Evolutionary conservation across 2,329 filamentous ascomycete genomes (phyloP), one percentile per base, ranked within the genome.

Genomic region (Endoconidiophora polonica): DNA sequence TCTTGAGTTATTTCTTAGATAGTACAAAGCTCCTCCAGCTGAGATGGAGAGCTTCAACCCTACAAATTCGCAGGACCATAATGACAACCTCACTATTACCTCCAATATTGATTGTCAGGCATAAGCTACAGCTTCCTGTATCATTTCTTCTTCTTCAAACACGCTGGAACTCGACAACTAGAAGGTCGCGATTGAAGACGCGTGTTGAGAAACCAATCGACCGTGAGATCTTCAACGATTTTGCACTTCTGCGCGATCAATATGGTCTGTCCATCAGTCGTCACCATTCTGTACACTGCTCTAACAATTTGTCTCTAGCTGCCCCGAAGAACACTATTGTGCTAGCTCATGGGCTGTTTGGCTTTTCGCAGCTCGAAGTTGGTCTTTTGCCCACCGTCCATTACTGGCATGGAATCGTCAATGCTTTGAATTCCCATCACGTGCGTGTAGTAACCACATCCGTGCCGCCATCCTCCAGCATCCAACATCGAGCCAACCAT

Each of bases 351-450:
- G 78, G 78, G 50, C 67, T 82, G 45, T 65, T 81, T 47, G 78
- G 78, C 57, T 82, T 81, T 59, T 68, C 74, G 37, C 71, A 79
- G 58, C 65, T 81, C 20, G 66, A 63, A 36, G 59, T 78, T 14
- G 67, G 66, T 10, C 66, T 70, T 1, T 66, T 67, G 56, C 76
- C 76, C 0, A 61, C 71, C 2, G 68, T 80, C 36, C 69, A 75
- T 43, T 81, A 82, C 65, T 82, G 78, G 78, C 71, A 72, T 55
- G 77, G 78, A 46, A 81, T 82, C 55, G 68, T 68, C 20, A 70
- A 77, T 16, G 77, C 74, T 10, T 66, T 82, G 42, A 61, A 57
- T 5, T 67, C 70, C 5, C 72, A 74, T 52, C 70, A 69, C 42
- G 66, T 71, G 9, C 65, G 70, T 54, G 75, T 81, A 48, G 71